A percentile compares a stretch with the other conserved stretches of the same genome.
phyloP scores from a whole-genome alignment of 2,329 filamentous ascomycete genomes.

The Pyrenochaeta sp. region DNA sequence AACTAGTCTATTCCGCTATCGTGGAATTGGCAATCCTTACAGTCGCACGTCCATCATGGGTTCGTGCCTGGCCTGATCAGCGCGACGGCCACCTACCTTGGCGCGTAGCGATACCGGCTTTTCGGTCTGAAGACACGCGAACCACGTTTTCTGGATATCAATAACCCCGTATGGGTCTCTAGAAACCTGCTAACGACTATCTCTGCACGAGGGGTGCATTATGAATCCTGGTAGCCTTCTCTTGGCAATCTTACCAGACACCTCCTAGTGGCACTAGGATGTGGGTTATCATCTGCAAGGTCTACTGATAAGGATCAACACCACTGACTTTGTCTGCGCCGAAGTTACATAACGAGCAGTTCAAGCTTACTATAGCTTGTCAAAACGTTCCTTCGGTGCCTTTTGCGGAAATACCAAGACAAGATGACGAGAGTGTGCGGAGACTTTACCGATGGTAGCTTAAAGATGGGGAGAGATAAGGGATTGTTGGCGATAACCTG shows the following conservation, averaged over 20 bases:
- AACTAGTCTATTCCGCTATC: not conserved
- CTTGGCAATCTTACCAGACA: slow-evolving; percentile 15
- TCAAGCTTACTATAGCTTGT: slow-evolving; percentile 3
- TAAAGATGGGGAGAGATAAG: slow-evolving; percentile 13
- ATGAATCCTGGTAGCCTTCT: not conserved
- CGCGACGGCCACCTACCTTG: not conserved
- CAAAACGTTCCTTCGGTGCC: slow-evolving; percentile 1
- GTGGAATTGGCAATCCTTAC: not conserved
- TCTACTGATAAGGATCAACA: slow-evolving; percentile 19
- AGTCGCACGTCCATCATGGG: not conserved
- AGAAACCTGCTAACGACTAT: not conserved
- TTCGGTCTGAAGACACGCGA: not conserved
- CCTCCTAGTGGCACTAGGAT: slow-evolving; percentile 8
- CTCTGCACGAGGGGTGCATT: not conserved
- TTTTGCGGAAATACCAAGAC: slow-evolving; percentile 11
- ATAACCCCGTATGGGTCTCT: not conserved
- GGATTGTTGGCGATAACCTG: slow-evolving; percentile 11
- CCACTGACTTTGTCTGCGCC: not conserved
- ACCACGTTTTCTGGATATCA: not conserved
- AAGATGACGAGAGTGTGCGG: slow-evolving; percentile 5
- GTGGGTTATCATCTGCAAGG: slow-evolving; percentile 13
- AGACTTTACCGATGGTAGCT: slow-evolving; percentile 5
- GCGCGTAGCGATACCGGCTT: not conserved
- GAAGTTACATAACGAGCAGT: slow-evolving; percentile 6
- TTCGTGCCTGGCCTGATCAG: not conserved